Base-by-base conservation (phyloP, 2,329 filamentous ascomycete genomes). In the Hirsutella thompsonii region DNA sequence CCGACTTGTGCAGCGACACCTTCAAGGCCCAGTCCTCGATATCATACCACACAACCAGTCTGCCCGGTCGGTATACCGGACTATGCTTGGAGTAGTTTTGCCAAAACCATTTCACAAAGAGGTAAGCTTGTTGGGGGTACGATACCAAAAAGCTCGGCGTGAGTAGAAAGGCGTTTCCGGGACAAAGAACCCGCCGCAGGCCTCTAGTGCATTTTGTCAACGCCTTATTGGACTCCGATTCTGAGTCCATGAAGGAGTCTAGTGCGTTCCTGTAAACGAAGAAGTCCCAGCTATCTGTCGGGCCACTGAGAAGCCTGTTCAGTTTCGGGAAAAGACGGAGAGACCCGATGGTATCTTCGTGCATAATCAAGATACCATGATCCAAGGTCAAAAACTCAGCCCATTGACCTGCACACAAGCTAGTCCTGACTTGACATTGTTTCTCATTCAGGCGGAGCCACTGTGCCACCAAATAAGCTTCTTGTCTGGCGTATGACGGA, bases 391-490 rank as follows among this genome's bases (percentile, higher is more conserved):
- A 23, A 45, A 77, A 75, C 16, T 54, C 56, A 4, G 53, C 45
- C 72, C 73, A 77, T 8, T 68, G 59, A 1, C 72, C 71, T 5
- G 59, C 29, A 1, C 51, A 51, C 11, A 63, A 49, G 37, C 62
- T 65, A 6, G 57, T 61, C 23, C 60, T 66, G 9, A 76, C 56
- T 16, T 56, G 60, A 46, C 65, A 69, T 2, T 58, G 46, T 0
- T 59, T 47, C 26, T 68, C 59, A 29, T 56, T 60, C 4, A 48
- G 49, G 5, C 55, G 57, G 9, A 77, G 49, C 69, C 70, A 76
- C 16, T 56, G 52, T 21, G 52, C 57, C 2, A 74, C n/a, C 8
- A 67, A 58, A 8, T 55, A 47, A 16, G 58, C 56, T 30, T 62
- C 59, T 10, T 56, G 42, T 8, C 47, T 42, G 21, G 57, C 55